Percentiles rank a stretch among this genome's conserved stretches.
Conservation (phyloP, 1,139 yeast genomes). For the Lizanozyma gosingica region DNA sequence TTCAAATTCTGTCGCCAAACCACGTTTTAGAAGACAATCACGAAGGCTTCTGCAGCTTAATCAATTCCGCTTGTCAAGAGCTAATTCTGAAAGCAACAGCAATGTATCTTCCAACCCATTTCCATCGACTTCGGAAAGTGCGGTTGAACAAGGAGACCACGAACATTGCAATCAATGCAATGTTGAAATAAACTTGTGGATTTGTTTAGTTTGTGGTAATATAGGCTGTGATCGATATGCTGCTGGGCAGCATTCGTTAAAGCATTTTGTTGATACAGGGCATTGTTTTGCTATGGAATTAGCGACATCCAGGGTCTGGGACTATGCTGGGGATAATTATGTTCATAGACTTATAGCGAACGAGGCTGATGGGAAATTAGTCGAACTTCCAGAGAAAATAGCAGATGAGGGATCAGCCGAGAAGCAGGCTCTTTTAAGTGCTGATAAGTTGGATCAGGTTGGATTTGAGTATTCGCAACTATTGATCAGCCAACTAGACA, state of each 20-base stretch:
- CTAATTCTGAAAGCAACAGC: not conserved
- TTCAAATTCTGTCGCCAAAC: constrained; percentile 40
- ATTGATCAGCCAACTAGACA: constrained; percentile 70
- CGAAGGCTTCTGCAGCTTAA: not conserved
- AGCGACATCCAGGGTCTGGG: constrained; percentile 86
- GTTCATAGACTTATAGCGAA: constrained; percentile 83
- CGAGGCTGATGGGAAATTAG: constrained; percentile 78
- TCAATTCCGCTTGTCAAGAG: not conserved
- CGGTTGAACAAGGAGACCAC: constrained; percentile 1
- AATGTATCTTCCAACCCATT: not conserved
- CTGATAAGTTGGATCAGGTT: constrained; percentile 39
- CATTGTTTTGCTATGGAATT: constrained; percentile 94
- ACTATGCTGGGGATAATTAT: constrained; percentile 84
- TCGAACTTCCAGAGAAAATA: constrained; percentile 52
- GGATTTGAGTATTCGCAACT: constrained; percentile 77
- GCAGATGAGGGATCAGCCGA: constrained; percentile 11
- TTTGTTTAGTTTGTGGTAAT: constrained; percentile 82
- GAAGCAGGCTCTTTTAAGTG: constrained; percentile 3
- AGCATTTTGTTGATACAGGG: constrained; percentile 68
- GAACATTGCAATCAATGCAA: constrained; percentile 37
- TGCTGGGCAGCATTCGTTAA: constrained; percentile 71
- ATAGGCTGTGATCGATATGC: constrained; percentile 90
- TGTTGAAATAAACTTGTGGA: constrained; percentile 70
- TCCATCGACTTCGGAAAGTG: not conserved
- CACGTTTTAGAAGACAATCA: constrained; percentile 16